Conservation (phyloP, 305 asterid species). For the Nicotiana rustica region DNA sequence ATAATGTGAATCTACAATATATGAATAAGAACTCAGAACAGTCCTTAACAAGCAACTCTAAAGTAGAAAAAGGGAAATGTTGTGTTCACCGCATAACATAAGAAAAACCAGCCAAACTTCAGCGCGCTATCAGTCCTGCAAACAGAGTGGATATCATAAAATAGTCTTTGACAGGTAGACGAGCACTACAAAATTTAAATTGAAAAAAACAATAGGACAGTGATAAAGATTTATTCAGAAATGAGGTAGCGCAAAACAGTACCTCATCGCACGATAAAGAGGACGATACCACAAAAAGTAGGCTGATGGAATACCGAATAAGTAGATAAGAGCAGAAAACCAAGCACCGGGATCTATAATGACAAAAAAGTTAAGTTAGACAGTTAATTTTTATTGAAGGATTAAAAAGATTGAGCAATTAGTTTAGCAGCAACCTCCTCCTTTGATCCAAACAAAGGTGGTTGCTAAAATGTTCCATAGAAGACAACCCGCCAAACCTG, state of each 20-base stretch:
- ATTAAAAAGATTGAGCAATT: slow-evolving; percentile 1
- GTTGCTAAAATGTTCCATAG: slow-evolving; percentile 79
- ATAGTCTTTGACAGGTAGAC: not conserved
- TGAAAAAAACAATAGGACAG: not conserved
- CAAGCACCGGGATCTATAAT: slow-evolving; percentile 69
- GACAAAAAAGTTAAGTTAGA: slow-evolving; percentile 18
- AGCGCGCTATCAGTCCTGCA: slow-evolving; percentile 86
- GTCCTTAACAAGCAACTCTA: not conserved
- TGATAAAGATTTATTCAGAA: not conserved
- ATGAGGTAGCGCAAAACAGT: not conserved
- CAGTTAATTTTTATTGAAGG: not conserved
- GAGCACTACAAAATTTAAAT: too few relatives aligned
- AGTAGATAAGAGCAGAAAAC: slow-evolving; percentile 52
- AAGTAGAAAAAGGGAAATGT: not conserved
- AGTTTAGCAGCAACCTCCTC: slow-evolving; percentile 69
- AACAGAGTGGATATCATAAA: not conserved
- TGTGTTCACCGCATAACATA: slow-evolving; percentile 59
- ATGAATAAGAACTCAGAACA: slow-evolving; percentile 23
- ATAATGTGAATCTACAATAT: slow-evolving; percentile 73
- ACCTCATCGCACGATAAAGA: slow-evolving; percentile 57
- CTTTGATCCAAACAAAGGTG: slow-evolving; percentile 75
- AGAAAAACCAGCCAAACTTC: slow-evolving; percentile 85
- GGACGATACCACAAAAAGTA: slow-evolving; percentile 57
- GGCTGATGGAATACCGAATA: slow-evolving; percentile 54
- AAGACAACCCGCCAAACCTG: slow-evolving; percentile 79